Percentiles rank a stretch among this genome's conserved stretches.
These are phyloP conservation scores for Talaromyces amestolkiae DNA, from an alignment of 2,329 filamentous ascomycete genomes.

Conservation along the genomic window DNA sequence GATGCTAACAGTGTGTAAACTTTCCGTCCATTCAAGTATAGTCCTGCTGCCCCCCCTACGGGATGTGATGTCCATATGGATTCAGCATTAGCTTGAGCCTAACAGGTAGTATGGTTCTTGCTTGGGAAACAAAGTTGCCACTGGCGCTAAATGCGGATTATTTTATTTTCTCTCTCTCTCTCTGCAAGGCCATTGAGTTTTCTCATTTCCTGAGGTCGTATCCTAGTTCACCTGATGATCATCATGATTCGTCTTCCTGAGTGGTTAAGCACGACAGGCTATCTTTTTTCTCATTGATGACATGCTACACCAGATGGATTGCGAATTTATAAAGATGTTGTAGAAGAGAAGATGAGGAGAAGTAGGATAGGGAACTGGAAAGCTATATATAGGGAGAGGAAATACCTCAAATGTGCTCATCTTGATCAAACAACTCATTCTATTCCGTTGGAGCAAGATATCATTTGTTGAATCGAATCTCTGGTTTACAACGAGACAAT, in stretches of 20 bases:
- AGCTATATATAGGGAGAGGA: slow-evolving; percentile 9
- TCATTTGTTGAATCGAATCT: not conserved
- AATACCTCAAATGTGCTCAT: slow-evolving; percentile 15
- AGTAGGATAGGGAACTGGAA: not conserved
- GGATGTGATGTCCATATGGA: not conserved
- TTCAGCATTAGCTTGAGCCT: not conserved
- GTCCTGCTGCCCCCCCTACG: not conserved
- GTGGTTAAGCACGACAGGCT: not conserved
- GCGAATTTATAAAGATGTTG: not conserved
- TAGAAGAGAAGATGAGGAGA: too few species aligned
- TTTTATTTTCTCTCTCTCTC: not conserved
- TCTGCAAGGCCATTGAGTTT: not conserved
- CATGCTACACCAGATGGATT: not conserved
- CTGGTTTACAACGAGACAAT: not conserved
- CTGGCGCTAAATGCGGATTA: not conserved
- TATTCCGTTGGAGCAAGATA: not conserved
- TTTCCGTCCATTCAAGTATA: not conserved
- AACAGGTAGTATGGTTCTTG: not conserved
- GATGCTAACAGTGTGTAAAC: not conserved
- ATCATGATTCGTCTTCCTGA: not conserved
- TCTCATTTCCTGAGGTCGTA: not conserved
- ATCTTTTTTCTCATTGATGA: not conserved
- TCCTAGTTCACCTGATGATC: not conserved
- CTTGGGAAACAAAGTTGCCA: not conserved
- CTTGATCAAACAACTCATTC: not conserved